Evolutionary conservation across 1,139 yeast species (phyloP).

Genomic region (Kodamaea sp.): DNA sequence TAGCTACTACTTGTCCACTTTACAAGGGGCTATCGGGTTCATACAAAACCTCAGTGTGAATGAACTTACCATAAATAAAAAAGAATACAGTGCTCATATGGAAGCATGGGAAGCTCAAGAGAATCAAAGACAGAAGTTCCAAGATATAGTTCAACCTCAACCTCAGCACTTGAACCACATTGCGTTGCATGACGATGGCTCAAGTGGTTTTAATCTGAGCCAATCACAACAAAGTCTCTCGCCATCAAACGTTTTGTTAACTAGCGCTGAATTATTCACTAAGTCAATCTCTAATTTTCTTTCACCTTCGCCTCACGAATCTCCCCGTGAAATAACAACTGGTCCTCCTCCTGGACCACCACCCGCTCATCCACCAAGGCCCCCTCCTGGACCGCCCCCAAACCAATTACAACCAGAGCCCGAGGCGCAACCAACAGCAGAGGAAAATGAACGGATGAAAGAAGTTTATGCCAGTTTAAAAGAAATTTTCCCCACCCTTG

Average conservation of each 20-base stretch:
- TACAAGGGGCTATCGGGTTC: slow-evolving; percentile 82
- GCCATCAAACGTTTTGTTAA: slow-evolving; percentile 52
- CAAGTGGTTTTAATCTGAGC: background rate
- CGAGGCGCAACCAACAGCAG: slow-evolving; percentile 1
- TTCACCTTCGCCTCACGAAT: slow-evolving; percentile 42
- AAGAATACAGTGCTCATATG: slow-evolving; percentile 54
- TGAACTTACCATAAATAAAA: slow-evolving; percentile 61
- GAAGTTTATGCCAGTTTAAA: slow-evolving; percentile 46
- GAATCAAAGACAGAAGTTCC: slow-evolving; percentile 16
- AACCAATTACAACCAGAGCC: slow-evolving; percentile 3
- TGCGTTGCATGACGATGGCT: background rate
- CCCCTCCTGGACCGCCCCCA: slow-evolving; percentile 1
- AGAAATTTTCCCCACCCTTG: slow-evolving; percentile 79
- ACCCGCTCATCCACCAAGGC: slow-evolving; percentile 7
- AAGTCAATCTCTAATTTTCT: slow-evolving; percentile 49
- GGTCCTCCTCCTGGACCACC: slow-evolving; percentile 12
- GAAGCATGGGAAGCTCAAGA: slow-evolving; percentile 52
- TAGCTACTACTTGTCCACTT: slow-evolving; percentile 82
- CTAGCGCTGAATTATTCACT: slow-evolving; percentile 55
- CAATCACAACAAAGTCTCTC: slow-evolving; percentile 28
- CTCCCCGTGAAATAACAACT: slow-evolving; percentile 6
- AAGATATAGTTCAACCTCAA: slow-evolving; percentile 20
- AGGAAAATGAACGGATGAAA: slow-evolving; percentile 15
- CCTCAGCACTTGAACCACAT: slow-evolving; percentile 16
- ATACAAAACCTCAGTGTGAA: slow-evolving; percentile 59